Percentiles rank a stretch among this genome's conserved stretches.
These are phyloP conservation scores for Sungouiella thailandica DNA, from an alignment of 805 yeast genomes.

Conservation along the genomic window DNA sequence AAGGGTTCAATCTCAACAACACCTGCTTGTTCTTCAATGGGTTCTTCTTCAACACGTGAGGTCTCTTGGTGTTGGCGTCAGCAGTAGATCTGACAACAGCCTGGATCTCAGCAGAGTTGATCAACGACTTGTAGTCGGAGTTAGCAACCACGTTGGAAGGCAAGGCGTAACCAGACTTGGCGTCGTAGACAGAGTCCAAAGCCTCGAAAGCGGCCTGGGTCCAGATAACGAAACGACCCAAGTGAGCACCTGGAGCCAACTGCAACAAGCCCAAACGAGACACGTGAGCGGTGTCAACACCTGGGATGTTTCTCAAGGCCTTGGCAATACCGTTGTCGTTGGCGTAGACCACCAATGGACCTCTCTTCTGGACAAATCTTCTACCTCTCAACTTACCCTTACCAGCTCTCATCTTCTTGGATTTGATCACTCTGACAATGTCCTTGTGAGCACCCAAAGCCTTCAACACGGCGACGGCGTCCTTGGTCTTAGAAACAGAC, in stretches of 20 bases:
- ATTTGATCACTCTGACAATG: slow-evolving; percentile 94
- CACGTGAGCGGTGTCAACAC: slow-evolving; percentile 96
- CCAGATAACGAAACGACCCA: slow-evolving; percentile 99
- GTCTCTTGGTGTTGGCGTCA: slow-evolving; percentile 91
- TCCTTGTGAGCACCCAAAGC: slow-evolving; percentile 99
- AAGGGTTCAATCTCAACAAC: slow-evolving; percentile 97
- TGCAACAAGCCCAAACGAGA: slow-evolving; percentile 90
- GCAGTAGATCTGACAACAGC: slow-evolving; percentile 96
- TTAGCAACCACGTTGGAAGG: slow-evolving; percentile 93
- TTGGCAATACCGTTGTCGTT: slow-evolving; percentile 96
- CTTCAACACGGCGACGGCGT: slow-evolving; percentile 96
- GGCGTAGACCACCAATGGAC: slow-evolving; percentile 98
- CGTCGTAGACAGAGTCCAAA: slow-evolving; percentile 95
- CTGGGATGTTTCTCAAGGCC: slow-evolving; percentile 99
- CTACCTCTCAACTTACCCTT: slow-evolving; percentile 99
- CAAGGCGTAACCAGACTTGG: slow-evolving; percentile 85
- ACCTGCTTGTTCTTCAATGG: slow-evolving; percentile 98
- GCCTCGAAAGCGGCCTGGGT: slow-evolving; percentile 97
- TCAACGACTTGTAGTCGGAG: slow-evolving; percentile 94
- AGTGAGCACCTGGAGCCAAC: slow-evolving; percentile 99
- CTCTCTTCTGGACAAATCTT: slow-evolving; percentile 99
- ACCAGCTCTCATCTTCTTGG: slow-evolving; percentile 99
- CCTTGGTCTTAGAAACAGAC: slow-evolving; percentile 94
- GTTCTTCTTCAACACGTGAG: slow-evolving; percentile 88
- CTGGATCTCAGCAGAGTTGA: slow-evolving; percentile 99